phyloP scores from a whole-genome alignment of 306 rosid genomes.

The Biancaea sappan region DNA sequence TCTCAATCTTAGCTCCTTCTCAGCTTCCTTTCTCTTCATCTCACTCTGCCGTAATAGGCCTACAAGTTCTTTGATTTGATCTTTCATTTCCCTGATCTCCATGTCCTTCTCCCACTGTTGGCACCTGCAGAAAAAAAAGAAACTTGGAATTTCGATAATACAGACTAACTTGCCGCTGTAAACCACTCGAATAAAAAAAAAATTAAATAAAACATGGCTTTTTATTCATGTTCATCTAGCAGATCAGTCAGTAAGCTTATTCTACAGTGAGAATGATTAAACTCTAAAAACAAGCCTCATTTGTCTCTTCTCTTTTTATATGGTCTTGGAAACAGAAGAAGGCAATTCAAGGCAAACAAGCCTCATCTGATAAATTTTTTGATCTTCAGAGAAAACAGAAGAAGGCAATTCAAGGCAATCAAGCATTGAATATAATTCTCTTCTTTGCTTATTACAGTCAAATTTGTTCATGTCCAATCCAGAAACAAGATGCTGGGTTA shows the following conservation, averaged over 20 bases:
- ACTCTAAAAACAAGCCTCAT: neutral
- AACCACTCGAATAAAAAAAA: neutral
- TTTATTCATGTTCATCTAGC: slow-evolving; percentile 13
- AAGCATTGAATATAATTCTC: neutral
- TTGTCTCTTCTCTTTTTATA: neutral
- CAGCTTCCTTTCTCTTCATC: slow-evolving; percentile 86
- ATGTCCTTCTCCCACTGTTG: slow-evolving; percentile 93
- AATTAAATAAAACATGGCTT: too few species aligned
- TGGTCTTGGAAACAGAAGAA: neutral
- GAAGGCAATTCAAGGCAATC: slow-evolving; percentile 7
- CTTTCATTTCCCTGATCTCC: slow-evolving; percentile 96
- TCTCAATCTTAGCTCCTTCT: slow-evolving; percentile 89
- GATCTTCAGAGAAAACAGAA: slow-evolving; percentile 9
- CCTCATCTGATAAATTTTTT: slow-evolving; percentile 9
- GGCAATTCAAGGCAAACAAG: slow-evolving; percentile 9
- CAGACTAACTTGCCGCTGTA: slow-evolving; percentile 18
- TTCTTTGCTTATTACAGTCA: neutral
- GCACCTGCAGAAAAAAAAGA: slow-evolving; percentile 61
- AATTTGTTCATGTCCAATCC: neutral
- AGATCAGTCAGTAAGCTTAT: slow-evolving; percentile 29
- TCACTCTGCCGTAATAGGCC: slow-evolving; percentile 96
- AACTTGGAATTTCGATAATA: slow-evolving; percentile 35
- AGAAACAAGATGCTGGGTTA: too few species aligned
- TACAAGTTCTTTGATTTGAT: slow-evolving; percentile 95
- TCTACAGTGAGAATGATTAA: slow-evolving; percentile 5